A percentile compares a stretch with the other conserved stretches of the same genome.
Evolutionary conservation across 139 green algal species (phyloP).

Genomic region (Dunaliella sp.): DNA sequence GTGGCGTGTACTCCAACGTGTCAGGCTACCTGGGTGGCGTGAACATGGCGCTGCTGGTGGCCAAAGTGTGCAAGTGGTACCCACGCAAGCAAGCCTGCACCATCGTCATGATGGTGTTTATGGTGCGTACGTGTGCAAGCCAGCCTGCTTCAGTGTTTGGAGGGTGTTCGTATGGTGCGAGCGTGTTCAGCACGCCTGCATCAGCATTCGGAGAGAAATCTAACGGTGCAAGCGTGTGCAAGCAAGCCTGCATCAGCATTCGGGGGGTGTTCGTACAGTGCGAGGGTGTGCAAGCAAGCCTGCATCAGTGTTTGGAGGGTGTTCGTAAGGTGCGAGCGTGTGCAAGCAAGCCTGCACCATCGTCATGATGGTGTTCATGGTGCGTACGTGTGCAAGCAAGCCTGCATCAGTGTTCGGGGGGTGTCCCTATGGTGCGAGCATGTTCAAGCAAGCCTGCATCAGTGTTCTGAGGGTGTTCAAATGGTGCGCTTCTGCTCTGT

Average conservation of each 20-base stretch:
- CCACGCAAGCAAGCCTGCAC: conserved; percentile 60
- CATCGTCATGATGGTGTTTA: conserved; percentile 84
- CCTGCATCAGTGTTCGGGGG: no score
- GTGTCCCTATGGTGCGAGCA: conserved; percentile 91
- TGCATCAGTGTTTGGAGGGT: no score
- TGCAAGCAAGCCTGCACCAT: conserved; percentile 53
- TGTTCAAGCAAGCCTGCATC: conserved; percentile 53
- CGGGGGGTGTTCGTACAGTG: conserved; percentile 84
- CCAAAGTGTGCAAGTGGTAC: conserved; percentile 89
- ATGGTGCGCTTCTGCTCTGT: conserved; percentile 54
- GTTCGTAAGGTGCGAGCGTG: conserved; percentile 90
- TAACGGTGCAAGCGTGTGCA: conserved; percentile 85
- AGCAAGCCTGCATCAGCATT: conserved; percentile 54
- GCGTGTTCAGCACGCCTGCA: neutral
- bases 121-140: conserved; percentile 29
- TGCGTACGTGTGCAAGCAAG: no score
- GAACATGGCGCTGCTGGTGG: conserved; percentile 96
- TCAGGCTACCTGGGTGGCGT: conserved; percentile 92
- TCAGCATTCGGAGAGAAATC: no score
- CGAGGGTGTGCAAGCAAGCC: no score
- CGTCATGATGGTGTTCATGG: conserved; percentile 84
- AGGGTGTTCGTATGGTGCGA: no score
- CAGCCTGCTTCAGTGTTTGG: no score
- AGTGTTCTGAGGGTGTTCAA: conserved; percentile 84
- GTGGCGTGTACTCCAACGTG: conserved; percentile 83